Evolutionary conservation across 2,329 filamentous ascomycete genomes (phyloP), one percentile per base, ranked within the genome.

Genomic region (Diaporthe australafricana): DNA sequence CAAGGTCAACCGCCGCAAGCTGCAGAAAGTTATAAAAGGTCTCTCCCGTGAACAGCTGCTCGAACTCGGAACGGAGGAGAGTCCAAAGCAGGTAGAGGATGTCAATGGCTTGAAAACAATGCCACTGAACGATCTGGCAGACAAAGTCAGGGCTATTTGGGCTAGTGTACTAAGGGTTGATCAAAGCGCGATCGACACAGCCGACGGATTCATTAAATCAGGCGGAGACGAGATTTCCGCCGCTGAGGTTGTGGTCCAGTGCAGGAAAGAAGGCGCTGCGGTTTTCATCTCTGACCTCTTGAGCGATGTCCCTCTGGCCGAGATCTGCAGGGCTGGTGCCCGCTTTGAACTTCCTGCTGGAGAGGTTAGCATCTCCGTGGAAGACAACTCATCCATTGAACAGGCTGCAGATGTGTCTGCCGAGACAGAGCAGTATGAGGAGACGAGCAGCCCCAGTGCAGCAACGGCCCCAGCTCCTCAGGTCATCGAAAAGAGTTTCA

Each of bases 131-230:
- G 79, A 83, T 5, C 80, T 82, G 1, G 87, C 88, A 75, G 83
- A 86, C 73, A 77, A 78, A 8, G 85, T 89, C 83, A 80, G 86
- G 11, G 75, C 78, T 3, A 80, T 88, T 70, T 88, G 87, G 86
- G 83, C 86, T 0, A 75, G 78, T 0, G 82, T 86, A 0, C 79
- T 89, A 0, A 78, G 77, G 0, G 73, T 85, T 0, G 78, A 83
- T 1, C 80, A 82, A n/a, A 76, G 77, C 0, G 78, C 78, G 3
- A 86, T 89, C 38, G 81, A 79, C 1, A 78, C 83, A 0, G 78
- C 80, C 0, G 84, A 86, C 50, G 83, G 81, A 11, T 89, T 89
- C 73, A 75, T 87, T 48, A 80, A 82, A 2, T 78, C 83, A 0
- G 87, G 87, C 0, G 87, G 87, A 0, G 84, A 88, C 48, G 81